A percentile compares a stretch with the other conserved stretches of the same genome.
Conservation (phyloP, 306 rosid genomes). For the Trichosanthes truncata region DNA sequence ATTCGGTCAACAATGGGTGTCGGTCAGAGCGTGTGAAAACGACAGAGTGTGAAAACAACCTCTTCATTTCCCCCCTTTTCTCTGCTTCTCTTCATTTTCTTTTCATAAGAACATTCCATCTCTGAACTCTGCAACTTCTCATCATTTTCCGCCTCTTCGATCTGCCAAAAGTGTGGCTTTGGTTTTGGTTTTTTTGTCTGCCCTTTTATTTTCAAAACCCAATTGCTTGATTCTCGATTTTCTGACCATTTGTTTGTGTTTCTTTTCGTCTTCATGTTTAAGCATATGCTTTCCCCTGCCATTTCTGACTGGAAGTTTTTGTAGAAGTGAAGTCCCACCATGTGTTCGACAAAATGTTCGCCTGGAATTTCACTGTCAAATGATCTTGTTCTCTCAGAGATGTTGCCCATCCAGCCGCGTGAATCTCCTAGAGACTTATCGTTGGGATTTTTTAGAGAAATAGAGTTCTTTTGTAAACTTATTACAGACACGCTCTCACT, state of each 20-base stretch:
- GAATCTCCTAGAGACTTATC: background rate
- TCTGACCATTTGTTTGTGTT: background rate
- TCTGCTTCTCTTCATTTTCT: background rate
- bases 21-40: no score
- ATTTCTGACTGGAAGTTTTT: background rate
- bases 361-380: background rate
- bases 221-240: background rate
- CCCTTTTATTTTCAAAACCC: background rate
- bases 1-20: no score
- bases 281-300: background rate
- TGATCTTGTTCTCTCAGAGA: background rate
- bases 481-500: no score
- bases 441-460: no score
- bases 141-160: background rate
- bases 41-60: background rate
- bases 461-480: no score
- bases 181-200: background rate
- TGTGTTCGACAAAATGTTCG: slow-evolving; percentile 1
- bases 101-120: background rate
- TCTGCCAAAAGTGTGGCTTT: background rate
- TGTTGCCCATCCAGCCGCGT: background rate
- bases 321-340: background rate
- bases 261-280: background rate
- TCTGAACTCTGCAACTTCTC: background rate
- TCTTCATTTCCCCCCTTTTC: background rate